Evolutionary conservation across 306 rosid species (phyloP).

Genomic region (Dryas octopetala): DNA sequence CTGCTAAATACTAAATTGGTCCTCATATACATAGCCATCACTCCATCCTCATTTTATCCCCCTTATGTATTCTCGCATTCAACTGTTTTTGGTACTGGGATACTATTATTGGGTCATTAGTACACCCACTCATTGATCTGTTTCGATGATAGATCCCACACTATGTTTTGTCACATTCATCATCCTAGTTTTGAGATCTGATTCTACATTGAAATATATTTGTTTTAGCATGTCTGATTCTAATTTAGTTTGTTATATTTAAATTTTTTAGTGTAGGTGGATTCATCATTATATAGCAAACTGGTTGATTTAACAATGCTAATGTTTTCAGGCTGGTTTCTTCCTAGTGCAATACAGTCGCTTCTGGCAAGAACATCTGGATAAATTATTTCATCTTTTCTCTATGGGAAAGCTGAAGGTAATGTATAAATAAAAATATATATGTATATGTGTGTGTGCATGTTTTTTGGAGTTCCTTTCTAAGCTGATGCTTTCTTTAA

Average conservation of each 20-base stretch:
- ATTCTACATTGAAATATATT: background rate
- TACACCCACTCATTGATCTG: background rate
- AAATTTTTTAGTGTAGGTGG: background rate
- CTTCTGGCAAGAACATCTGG: constrained; percentile 86
- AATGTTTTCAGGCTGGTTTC: constrained; percentile 74
- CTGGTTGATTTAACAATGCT: background rate
- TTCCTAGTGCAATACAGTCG: constrained; percentile 83
- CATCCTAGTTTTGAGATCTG: background rate
- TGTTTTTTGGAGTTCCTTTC: too few relatives aligned
- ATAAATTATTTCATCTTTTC: constrained; percentile 59
- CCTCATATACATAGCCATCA: background rate
- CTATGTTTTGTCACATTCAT: background rate
- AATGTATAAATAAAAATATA: background rate
- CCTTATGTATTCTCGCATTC: background rate
- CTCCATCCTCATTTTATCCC: background rate
- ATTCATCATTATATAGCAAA: background rate
- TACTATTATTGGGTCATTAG: background rate
- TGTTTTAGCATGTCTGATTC: background rate
- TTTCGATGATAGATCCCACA: background rate
- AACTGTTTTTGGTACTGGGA: background rate
- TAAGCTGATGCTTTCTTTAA: background rate
- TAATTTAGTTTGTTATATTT: background rate
- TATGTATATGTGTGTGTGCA: background rate
- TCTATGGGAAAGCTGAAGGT: constrained; percentile 81
- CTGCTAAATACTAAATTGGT: constrained; percentile 19